Evolutionary conservation across 1,284 basidiomycete genomes (phyloP).

Genomic region (Leccinum solheimii): DNA sequence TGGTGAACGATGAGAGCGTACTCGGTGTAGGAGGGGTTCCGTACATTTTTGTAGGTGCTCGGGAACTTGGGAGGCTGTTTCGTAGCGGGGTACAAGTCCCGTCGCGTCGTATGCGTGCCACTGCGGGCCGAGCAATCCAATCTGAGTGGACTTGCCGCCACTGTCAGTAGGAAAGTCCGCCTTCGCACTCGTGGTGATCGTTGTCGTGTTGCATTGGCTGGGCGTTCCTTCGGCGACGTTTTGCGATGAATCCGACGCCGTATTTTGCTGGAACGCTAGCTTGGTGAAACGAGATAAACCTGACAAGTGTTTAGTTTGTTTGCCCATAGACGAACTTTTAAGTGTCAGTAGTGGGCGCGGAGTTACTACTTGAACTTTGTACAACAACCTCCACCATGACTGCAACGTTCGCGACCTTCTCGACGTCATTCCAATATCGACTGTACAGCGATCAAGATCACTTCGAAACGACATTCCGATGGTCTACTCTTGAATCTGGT

Average conservation of each 20-base stretch:
- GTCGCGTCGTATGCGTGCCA: constrained; percentile 57
- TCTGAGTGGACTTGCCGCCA: background rate
- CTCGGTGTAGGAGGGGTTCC: constrained; percentile 29
- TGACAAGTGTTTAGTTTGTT: constrained; percentile 46
- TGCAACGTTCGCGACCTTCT: background rate
- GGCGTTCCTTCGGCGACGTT: constrained; percentile 3
- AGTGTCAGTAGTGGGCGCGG: constrained; percentile 5
- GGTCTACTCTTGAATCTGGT: constrained; percentile 10
- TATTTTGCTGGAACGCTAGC: constrained; percentile 39
- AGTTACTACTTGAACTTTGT: constrained; percentile 8
- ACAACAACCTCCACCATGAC: background rate
- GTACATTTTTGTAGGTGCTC: constrained; percentile 79
- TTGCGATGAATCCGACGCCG: constrained; percentile 9
- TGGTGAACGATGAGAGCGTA: background rate
- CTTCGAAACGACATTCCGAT: background rate
- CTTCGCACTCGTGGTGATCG: background rate
- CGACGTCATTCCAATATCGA: background rate
- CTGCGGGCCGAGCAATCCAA: background rate
- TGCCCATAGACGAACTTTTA: constrained; percentile 27
- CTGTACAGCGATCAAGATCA: background rate
- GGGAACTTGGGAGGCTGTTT: constrained; percentile 65
- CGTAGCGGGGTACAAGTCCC: constrained; percentile 71
- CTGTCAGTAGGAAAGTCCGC: background rate
- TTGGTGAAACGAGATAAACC: constrained; percentile 53
- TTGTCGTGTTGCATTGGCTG: background rate